phyloP scores from a whole-genome alignment of 1,284 basidiomycete species.

The Leccinum fallax region DNA sequence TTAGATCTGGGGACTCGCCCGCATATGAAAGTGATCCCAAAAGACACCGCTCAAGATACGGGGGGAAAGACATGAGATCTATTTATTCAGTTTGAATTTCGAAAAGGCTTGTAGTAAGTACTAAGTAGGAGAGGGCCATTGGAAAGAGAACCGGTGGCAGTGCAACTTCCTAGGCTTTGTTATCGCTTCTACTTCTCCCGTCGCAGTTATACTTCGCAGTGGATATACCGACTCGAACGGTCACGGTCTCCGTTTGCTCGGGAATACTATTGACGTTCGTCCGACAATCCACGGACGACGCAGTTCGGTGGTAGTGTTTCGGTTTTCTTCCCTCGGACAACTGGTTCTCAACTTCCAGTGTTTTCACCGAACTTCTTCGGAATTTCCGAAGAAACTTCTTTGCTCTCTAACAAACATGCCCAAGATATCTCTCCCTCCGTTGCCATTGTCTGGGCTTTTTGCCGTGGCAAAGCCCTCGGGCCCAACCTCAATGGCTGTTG shows the following conservation, averaged over 20 bases:
- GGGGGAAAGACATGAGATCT: too few relatives aligned
- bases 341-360: background rate
- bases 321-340: background rate
- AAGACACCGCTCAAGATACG: too few relatives aligned
- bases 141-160: background rate
- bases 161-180: background rate
- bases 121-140: background rate
- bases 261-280: background rate
- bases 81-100: too few relatives aligned
- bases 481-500: slow-evolving; percentile 87
- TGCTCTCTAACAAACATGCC: slow-evolving; percentile 52
- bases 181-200: too few relatives aligned
- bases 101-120: background rate
- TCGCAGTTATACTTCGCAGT: background rate
- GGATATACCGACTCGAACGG: background rate
- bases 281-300: background rate
- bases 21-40: too few relatives aligned
- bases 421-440: slow-evolving; percentile 50
- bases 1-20: too few relatives aligned
- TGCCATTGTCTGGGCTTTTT: slow-evolving; percentile 82
- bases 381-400: slow-evolving; percentile 1
- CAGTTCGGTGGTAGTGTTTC: background rate
- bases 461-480: slow-evolving; percentile 87
- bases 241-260: background rate
- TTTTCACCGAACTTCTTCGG: background rate